These are phyloP conservation scores for Pseudohyphozyma bogoriensis DNA, from an alignment of 768 basidiomycete genomes.

Conservation along the genomic window DNA sequence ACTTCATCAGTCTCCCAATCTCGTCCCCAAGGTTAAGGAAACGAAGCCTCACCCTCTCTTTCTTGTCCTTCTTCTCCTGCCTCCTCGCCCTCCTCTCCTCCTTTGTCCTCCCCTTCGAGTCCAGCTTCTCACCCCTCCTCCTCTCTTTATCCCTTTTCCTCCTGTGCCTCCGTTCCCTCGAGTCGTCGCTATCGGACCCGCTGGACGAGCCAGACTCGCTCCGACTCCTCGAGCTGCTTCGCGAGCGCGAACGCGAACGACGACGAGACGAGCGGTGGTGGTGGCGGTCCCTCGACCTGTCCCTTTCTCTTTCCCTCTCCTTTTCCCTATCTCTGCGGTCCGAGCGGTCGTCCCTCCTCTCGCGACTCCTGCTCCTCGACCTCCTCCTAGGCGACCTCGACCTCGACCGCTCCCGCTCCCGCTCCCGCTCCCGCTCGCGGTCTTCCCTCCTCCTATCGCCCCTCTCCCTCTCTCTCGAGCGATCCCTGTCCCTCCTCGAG, in stretches of 20 bases:
- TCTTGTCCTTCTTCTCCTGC: conserved; percentile 25
- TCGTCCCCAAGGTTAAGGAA: not conserved
- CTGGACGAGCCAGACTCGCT: conserved; percentile 7
- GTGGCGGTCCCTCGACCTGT: not conserved
- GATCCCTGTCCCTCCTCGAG: not conserved
- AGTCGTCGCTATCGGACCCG: conserved; percentile 9
- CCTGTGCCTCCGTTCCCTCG: conserved; percentile 4
- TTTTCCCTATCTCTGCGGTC: too few relatives aligned
- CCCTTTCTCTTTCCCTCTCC: not conserved
- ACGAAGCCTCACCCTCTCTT: not conserved
- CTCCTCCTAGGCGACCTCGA: not conserved
- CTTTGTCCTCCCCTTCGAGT: conserved; percentile 6
- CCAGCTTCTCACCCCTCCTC: not conserved
- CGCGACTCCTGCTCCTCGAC: too few relatives aligned
- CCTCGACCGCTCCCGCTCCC: not conserved
- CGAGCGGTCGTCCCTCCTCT: too few relatives aligned
- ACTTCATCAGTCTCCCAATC: not conserved
- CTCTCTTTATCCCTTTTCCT: not conserved
- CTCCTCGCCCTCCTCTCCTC: conserved; percentile 14
- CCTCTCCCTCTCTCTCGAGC: not conserved
- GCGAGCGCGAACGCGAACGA: not conserved
- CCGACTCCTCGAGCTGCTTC: not conserved
- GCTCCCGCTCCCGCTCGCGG: not conserved
- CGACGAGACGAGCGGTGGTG: not conserved
- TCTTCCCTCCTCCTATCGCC: not conserved